These are phyloP conservation scores for Amesomyces nigricolor DNA, from an alignment of 2,329 filamentous ascomycete species.

Conservation along the genomic window DNA sequence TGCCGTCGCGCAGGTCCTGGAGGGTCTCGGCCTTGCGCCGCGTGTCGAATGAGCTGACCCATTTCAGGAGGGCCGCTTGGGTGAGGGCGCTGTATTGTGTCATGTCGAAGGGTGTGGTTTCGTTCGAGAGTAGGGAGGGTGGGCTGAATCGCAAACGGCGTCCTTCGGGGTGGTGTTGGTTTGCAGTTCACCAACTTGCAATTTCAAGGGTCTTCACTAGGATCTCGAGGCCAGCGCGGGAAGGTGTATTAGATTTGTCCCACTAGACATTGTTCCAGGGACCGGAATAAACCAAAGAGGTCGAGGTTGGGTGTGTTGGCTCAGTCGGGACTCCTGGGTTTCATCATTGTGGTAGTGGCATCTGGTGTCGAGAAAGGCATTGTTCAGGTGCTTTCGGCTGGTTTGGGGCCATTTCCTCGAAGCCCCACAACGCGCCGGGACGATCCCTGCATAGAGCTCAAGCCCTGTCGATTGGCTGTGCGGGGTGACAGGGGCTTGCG, in stretches of 20 bases:
- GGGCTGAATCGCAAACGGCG: not conserved
- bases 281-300: not conserved
- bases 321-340: conserved; percentile 20
- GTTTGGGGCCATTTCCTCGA: not conserved
- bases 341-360: conserved; percentile 20
- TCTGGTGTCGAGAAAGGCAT: conserved; percentile 20
- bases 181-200: too few relatives aligned
- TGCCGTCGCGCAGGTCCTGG: conserved; percentile 48
- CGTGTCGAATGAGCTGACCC: conserved; percentile 45
- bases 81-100: conserved; percentile 31
- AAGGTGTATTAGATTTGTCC: not conserved
- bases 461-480: conserved; percentile 19
- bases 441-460: conserved; percentile 12
- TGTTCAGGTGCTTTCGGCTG: conserved; percentile 18
- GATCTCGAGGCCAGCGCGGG: not conserved
- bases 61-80: conserved; percentile 52
- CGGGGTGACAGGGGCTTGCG: conserved; percentile 9
- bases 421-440: not conserved
- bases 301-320: conserved; percentile 1
- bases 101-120: conserved; percentile 28
- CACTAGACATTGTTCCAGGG: conserved; percentile 8
- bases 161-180: not conserved
- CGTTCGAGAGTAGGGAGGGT: not conserved
- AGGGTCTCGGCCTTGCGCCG: conserved; percentile 42
- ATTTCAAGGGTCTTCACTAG: not conserved